These are phyloP conservation scores for Rhizophora mangle DNA, from an alignment of 345 rosid species.

Conservation along the genomic window DNA sequence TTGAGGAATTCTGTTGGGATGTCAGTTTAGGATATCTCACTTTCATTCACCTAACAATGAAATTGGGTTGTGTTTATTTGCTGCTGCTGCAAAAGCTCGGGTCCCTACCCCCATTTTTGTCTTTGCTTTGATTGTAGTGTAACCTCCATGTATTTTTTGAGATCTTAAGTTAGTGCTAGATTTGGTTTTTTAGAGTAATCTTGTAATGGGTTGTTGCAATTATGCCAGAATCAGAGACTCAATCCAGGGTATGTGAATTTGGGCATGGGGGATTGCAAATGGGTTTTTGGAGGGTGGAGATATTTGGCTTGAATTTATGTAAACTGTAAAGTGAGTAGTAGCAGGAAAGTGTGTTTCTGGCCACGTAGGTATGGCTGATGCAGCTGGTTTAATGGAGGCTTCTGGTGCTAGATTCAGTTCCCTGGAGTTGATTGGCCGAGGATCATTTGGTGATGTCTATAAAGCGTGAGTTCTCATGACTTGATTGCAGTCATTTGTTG, in stretches of 20 bases:
- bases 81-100: not conserved
- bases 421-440: conserved; percentile 88
- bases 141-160: conserved; percentile 3
- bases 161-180: conserved; percentile 5
- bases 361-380: conserved; percentile 59
- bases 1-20: conserved; percentile 15
- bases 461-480: conserved; percentile 69
- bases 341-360: conserved; percentile 5
- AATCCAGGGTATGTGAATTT: not conserved
- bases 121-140: conserved; percentile 21
- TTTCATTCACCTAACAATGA: conserved; percentile 19
- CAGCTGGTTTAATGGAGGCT: conserved; percentile 73
- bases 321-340: not conserved
- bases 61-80: not conserved
- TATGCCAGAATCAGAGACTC: conserved; percentile 4
- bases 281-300: conserved; percentile 10
- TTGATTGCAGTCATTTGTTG: conserved; percentile 8
- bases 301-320: conserved; percentile 11
- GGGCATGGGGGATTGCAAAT: not conserved
- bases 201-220: conserved; percentile 7
- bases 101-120: not conserved
- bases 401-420: conserved; percentile 77
- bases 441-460: conserved; percentile 97
- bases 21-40: conserved; percentile 14
- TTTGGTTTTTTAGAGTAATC: conserved; percentile 2